Evolutionary conservation across 2,329 filamentous ascomycete species (phyloP).

Genomic region (Arachnopeziza araneosa): DNA sequence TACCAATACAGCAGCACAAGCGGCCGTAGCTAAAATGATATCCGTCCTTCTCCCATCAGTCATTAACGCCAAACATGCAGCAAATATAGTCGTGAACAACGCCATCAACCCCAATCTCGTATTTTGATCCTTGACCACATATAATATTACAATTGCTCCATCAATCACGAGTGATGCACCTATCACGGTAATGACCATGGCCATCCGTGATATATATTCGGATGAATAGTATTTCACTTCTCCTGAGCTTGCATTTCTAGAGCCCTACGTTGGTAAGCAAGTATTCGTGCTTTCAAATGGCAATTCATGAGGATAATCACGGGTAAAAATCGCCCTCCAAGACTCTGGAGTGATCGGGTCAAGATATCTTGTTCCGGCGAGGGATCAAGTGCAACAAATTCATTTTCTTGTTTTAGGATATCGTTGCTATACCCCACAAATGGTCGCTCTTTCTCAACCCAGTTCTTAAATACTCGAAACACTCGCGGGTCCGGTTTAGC

Average conservation of each 20-base stretch:
- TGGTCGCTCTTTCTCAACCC: neutral
- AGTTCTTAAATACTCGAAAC: neutral
- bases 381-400: neutral
- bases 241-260: neutral
- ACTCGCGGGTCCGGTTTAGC: neutral
- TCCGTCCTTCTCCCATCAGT: constrained; percentile 18
- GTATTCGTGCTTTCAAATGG: neutral
- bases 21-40: constrained; percentile 18
- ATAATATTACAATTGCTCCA: constrained; percentile 16
- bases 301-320: neutral
- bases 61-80: constrained; percentile 14
- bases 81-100: constrained; percentile 17
- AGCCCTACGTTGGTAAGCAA: neutral
- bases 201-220: constrained; percentile 2
- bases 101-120: constrained; percentile 13
- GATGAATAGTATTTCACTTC: constrained; percentile 7
- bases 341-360: neutral
- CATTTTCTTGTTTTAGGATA: neutral
- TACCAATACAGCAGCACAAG: constrained; percentile 20
- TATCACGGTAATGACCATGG: constrained; percentile 8
- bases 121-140: constrained; percentile 8
- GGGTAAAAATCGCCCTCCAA: neutral
- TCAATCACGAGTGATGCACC: constrained; percentile 11
- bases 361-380: neutral
- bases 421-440: neutral